Conservation (phyloP, 1,284 basidiomycete species). For the Erythrobasidium hasegawianum region DNA sequence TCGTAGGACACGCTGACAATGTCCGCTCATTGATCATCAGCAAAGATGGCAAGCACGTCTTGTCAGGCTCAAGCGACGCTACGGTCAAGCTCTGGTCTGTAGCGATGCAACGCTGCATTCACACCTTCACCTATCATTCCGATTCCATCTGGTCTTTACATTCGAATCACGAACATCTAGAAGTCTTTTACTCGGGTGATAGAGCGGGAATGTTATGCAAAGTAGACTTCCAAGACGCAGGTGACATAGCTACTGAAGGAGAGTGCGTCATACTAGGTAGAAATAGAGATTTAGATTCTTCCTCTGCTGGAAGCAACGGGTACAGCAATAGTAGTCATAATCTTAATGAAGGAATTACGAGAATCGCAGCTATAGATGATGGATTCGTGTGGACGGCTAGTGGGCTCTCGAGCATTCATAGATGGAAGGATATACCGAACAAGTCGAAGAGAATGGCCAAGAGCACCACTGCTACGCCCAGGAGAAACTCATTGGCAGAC, state of each 20-base stretch:
- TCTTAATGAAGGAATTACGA: constrained; percentile 63
- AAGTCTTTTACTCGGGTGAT: constrained; percentile 94
- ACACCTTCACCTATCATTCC: constrained; percentile 93
- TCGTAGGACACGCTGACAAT: constrained; percentile 95
- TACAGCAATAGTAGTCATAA: constrained; percentile 44
- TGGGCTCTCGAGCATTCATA: constrained; percentile 69
- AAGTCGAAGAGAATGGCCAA: constrained; percentile 5
- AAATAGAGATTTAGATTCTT: constrained; percentile 56
- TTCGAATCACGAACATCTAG: constrained; percentile 80
- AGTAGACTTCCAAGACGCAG: constrained; percentile 77
- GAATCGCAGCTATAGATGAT: constrained; percentile 79
- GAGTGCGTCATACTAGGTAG: constrained; percentile 81
- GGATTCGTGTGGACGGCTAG: constrained; percentile 86
- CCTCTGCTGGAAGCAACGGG: constrained; percentile 34
- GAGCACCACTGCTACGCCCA: not conserved
- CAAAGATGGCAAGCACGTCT: constrained; percentile 77
- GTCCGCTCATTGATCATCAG: constrained; percentile 83
- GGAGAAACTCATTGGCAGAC: not conserved
- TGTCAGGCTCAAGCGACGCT: constrained; percentile 86
- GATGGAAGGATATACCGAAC: constrained; percentile 65
- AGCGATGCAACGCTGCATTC: constrained; percentile 78
- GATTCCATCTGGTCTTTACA: constrained; percentile 92
- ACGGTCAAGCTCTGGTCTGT: constrained; percentile 78
- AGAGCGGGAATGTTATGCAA: constrained; percentile 82
- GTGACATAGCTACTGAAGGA: constrained; percentile 71